These are phyloP conservation scores for Moelleriella libera DNA, from an alignment of 2,329 filamentous ascomycete species.

Conservation along the genomic window DNA sequence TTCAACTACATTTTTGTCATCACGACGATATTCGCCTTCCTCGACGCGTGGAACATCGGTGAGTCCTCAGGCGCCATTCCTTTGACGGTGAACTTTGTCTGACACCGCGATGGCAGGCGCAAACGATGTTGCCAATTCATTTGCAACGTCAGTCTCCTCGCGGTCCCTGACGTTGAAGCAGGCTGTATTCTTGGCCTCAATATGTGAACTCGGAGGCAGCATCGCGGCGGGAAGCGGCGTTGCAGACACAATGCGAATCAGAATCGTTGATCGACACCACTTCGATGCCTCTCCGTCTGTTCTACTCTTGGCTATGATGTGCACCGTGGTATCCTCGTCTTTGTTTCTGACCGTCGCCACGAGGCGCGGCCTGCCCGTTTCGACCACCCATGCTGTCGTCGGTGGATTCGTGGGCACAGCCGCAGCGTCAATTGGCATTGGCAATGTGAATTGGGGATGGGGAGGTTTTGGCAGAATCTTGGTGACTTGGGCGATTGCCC, in stretches of 20 bases:
- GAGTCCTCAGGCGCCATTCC: neutral
- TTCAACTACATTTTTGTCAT: conserved; percentile 44
- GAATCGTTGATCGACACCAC: conserved; percentile 27
- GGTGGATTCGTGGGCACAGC: conserved; percentile 23
- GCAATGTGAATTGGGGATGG: conserved; percentile 22
- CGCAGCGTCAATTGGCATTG: conserved; percentile 19
- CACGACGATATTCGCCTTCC: conserved; percentile 39
- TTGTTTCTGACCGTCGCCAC: conserved; percentile 39
- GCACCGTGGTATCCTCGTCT: conserved; percentile 34
- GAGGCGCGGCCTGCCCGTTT: conserved; percentile 34
- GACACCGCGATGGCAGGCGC: conserved; percentile 19
- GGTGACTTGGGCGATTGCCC: conserved; percentile 22
- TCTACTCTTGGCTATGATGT: conserved; percentile 39
- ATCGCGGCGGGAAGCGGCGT: conserved; percentile 21
- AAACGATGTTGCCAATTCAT: conserved; percentile 35
- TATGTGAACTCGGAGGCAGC: conserved; percentile 29
- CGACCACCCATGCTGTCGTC: conserved; percentile 38
- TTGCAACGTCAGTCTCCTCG: conserved; percentile 30
- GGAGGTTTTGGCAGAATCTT: conserved; percentile 23
- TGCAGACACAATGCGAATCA: conserved; percentile 31
- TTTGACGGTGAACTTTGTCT: neutral
- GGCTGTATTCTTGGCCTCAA: conserved; percentile 26
- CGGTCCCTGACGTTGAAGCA: conserved; percentile 31
- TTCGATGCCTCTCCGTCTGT: conserved; percentile 29
- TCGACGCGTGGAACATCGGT: conserved; percentile 48